Base-by-base conservation (phyloP, 192 early-diverging fungal species). In the Podila epicladia region DNA sequence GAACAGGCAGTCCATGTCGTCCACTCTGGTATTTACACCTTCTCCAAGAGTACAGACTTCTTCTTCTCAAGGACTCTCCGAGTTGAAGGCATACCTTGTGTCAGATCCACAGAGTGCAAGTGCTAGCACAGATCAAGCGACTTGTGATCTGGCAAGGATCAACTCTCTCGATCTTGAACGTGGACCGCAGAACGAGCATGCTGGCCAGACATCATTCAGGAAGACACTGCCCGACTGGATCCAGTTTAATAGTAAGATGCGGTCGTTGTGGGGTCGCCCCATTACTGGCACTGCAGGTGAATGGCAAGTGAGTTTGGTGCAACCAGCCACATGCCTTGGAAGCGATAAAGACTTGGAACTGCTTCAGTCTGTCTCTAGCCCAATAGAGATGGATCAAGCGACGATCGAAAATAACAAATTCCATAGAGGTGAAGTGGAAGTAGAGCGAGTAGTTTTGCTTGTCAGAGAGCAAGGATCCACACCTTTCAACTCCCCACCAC, bases 191-290 rank as follows among this genome's bases (percentile, higher is more conserved):
- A 13, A 45, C 41, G 41, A 45, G 15, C 17, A 45, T 3, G 4
- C 41, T 45, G 15, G 41, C 41, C 41, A 45, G 13, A 45, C 41
- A 1, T 45, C 41, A 11, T 45, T 45, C 41, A 41, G 24, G 58
- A 57, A 58, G 24, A 61, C 57, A 51, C 22, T 66, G 9, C 71
- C 64, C 28, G 45, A 73, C n/a, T 73, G 71, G 71, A 73, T 73
- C 37, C 71, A 73, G 17, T 66, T 73, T 41, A 73, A 73, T 22
- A 73, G 38, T 55, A 58, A 48, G 50, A 51, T 73, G 51, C 62
- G 71, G 1, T 73, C 63, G 1, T 33, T 65, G 28, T 73, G 71
- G 71, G 63, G 63, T 13, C 37, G 63, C 7, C 71, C 71, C 7
- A 28, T 29, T 17, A 55, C 62, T 3, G 71, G 63, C 13, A 64